Conservation (phyloP, 2,329 filamentous ascomycete genomes). For the Xylaria sp. region DNA sequence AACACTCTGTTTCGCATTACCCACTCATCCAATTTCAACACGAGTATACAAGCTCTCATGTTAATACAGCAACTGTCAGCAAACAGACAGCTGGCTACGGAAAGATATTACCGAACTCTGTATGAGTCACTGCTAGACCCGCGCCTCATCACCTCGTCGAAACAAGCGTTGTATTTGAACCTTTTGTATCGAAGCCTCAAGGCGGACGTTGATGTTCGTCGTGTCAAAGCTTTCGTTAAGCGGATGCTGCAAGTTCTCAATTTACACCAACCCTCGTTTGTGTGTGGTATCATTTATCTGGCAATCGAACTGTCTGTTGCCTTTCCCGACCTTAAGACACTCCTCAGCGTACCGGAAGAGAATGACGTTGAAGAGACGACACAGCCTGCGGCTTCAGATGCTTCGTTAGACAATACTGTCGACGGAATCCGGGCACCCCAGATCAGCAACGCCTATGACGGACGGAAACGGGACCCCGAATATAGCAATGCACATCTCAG, state of each 20-base stretch:
- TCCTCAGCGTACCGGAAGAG: slow-evolving; percentile 84
- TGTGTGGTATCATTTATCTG: slow-evolving; percentile 91
- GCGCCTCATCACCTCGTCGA: slow-evolving; percentile 87
- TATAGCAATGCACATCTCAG: slow-evolving; percentile 92
- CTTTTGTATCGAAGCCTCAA: slow-evolving; percentile 89
- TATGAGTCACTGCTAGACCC: slow-evolving; percentile 96
- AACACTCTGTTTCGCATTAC: slow-evolving; percentile 96
- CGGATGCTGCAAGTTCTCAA: slow-evolving; percentile 87
- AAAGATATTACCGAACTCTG: slow-evolving; percentile 93
- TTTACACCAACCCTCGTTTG: slow-evolving; percentile 90
- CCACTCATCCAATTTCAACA: slow-evolving; percentile 99
- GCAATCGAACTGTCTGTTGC: slow-evolving; percentile 80
- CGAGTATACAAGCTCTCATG: slow-evolving; percentile 93
- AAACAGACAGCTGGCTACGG: slow-evolving; percentile 81
- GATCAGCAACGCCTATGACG: slow-evolving; percentile 72
- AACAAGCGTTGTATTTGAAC: slow-evolving; percentile 95
- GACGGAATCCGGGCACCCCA: slow-evolving; percentile 41
- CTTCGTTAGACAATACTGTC: slow-evolving; percentile 38
- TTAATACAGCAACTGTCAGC: slow-evolving; percentile 92
- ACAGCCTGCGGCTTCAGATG: slow-evolving; percentile 61
- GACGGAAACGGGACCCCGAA: slow-evolving; percentile 89
- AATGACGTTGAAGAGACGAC: slow-evolving; percentile 75
- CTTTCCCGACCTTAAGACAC: slow-evolving; percentile 81
- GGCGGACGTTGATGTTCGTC: slow-evolving; percentile 86
- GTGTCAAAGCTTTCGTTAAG: slow-evolving; percentile 96